phyloP scores from a whole-genome alignment of 2,329 filamentous ascomycete genomes.

The Cordyceps militaris region DNA sequence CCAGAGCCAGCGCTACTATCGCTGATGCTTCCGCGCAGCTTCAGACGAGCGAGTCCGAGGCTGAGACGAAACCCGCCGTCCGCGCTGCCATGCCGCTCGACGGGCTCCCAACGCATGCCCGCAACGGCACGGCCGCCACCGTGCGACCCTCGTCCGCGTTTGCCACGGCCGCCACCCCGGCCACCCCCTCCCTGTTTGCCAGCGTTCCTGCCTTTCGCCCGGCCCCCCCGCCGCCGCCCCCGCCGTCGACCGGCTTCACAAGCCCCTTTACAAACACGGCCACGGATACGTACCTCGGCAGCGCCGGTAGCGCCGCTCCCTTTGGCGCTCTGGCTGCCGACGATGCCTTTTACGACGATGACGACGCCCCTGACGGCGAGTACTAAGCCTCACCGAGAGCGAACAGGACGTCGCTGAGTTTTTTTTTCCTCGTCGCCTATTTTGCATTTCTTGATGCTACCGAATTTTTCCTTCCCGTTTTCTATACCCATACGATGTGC shows the following conservation, averaged over 20 bases:
- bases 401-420: too few species aligned
- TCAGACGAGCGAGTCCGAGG: constrained; percentile 23
- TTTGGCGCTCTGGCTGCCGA: too few species aligned
- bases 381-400: constrained; percentile 19
- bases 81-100: too few species aligned
- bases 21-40: constrained; percentile 23
- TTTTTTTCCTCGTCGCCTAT: background rate
- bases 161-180: constrained; percentile 1
- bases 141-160: constrained; percentile 17
- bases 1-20: constrained; percentile 29
- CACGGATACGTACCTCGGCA: too few species aligned
- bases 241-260: background rate
- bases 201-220: background rate
- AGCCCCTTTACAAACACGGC: constrained; percentile 10
- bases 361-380: constrained; percentile 28
- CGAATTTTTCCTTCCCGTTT: background rate
- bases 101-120: background rate
- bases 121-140: background rate
- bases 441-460: background rate
- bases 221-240: background rate
- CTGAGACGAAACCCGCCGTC: constrained; percentile 9
- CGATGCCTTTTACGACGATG: constrained; percentile 17
- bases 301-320: too few species aligned
- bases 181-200: background rate
- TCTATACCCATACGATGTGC: constrained; percentile 1